Evolutionary conservation across 331 rosid genomes (phyloP).

Genomic region (Stylosanthes scabra): DNA sequence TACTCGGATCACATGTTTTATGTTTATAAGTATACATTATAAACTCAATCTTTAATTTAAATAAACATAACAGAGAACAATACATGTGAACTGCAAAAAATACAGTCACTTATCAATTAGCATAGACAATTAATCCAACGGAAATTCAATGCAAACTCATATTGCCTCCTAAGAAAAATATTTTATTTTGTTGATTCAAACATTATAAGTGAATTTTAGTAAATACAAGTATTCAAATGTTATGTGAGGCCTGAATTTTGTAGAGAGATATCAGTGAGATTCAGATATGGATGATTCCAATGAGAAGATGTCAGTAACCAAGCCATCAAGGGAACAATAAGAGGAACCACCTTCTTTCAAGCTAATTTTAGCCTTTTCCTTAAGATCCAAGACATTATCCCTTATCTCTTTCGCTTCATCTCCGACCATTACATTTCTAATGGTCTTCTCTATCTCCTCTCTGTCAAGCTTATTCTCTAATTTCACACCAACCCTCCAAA

Average conservation of each 20-base stretch:
- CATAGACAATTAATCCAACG: constrained; percentile 24
- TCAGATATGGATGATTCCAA: constrained; percentile 29
- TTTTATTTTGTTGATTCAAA: not conserved
- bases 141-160: not conserved
- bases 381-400: constrained; percentile 39
- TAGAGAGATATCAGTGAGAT: constrained; percentile 35
- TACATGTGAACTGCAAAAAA: not conserved
- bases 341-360: constrained; percentile 57
- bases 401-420: constrained; percentile 47
- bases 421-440: constrained; percentile 44
- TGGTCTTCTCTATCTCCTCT: constrained; percentile 46
- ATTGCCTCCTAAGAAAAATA: constrained; percentile 1
- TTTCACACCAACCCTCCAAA: constrained; percentile 59
- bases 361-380: constrained; percentile 47
- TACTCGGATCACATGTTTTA: too few species aligned
- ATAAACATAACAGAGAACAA: not conserved
- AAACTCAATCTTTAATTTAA: not conserved
- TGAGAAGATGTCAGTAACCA: constrained; percentile 46
- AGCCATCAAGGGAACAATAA: constrained; percentile 40
- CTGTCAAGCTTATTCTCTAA: constrained; percentile 43
- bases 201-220: not conserved
- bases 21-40: not conserved
- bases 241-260: not conserved
- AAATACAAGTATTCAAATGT: constrained; percentile 30
- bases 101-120: not conserved